A percentile compares a stretch with the other conserved stretches of the same genome.
These are phyloP conservation scores for Taphrina pruni DNA, from an alignment of 1,139 yeast species.

Conservation along the genomic window DNA sequence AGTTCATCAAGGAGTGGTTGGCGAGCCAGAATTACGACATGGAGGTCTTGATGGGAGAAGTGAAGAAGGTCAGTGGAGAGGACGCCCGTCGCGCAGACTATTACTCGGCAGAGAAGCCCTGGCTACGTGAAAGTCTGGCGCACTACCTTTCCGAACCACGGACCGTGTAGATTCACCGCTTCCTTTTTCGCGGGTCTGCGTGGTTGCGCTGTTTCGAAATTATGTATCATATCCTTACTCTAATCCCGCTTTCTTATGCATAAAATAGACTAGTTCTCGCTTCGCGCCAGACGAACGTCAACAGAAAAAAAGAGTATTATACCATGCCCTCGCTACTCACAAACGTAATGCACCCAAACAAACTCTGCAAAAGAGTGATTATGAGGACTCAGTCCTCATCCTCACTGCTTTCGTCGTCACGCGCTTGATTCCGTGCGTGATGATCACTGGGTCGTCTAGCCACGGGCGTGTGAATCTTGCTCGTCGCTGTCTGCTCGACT, in stretches of 20 bases:
- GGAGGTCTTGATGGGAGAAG: constrained; percentile 76
- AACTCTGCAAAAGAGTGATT: too few relatives aligned
- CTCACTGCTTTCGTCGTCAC: constrained; percentile 36
- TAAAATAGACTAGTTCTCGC: background rate
- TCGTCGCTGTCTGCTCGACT: too few relatives aligned
- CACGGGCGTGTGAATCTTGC: constrained; percentile 1
- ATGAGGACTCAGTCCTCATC: constrained; percentile 26
- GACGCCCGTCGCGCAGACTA: constrained; percentile 63
- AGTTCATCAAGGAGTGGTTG: constrained; percentile 73
- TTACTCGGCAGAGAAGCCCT: constrained; percentile 44
- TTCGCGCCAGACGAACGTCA: too few relatives aligned
- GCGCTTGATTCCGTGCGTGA: background rate
- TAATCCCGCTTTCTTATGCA: background rate
- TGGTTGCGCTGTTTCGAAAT: too few relatives aligned
- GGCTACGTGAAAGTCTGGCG: constrained; percentile 48
- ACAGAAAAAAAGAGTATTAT: background rate
- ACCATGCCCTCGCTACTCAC: background rate
- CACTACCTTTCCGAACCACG: constrained; percentile 43
- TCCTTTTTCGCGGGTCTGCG: too few relatives aligned
- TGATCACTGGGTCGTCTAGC: background rate
- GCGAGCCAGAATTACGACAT: constrained; percentile 76
- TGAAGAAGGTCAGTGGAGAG: constrained; percentile 79
- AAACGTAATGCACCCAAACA: background rate
- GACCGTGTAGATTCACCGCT: background rate
- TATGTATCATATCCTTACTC: too few relatives aligned